Percentiles rank a stretch among this genome's conserved stretches.
phyloP scores from a whole-genome alignment of 208 protist genomes.

The Borovskyia barvae region DNA sequence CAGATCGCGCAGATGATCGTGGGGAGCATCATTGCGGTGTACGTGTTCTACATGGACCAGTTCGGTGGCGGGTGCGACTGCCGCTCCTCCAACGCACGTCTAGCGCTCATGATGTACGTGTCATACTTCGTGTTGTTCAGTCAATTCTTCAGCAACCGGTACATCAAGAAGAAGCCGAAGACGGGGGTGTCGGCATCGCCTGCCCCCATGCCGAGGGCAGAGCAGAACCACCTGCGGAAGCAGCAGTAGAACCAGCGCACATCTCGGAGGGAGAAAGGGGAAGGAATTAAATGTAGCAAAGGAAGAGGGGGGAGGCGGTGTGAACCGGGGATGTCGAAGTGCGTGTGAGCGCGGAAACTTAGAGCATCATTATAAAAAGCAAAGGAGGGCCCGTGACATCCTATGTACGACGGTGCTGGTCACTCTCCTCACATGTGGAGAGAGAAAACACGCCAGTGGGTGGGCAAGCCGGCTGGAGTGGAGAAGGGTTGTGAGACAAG shows the following conservation, averaged over 20 bases:
- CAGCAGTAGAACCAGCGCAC: too few relatives aligned
- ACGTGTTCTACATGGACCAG: slow-evolving; percentile 31
- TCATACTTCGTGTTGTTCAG: slow-evolving; percentile 86
- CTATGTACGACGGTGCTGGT: too few relatives aligned
- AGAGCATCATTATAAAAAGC: too few relatives aligned
- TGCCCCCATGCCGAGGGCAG: neutral
- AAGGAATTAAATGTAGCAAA: neutral
- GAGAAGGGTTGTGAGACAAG: too few relatives aligned
- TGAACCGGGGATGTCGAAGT: too few relatives aligned
- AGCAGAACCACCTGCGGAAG: neutral
- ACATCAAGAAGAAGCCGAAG: slow-evolving; percentile 35
- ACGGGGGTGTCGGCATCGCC: slow-evolving; percentile 1
- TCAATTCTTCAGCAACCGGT: slow-evolving; percentile 63
- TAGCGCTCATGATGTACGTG: slow-evolving; percentile 82
- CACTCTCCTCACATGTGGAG: too few relatives aligned
- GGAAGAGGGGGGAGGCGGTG: neutral
- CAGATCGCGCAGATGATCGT: slow-evolving; percentile 90
- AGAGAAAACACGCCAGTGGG: too few relatives aligned
- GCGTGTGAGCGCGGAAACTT: too few relatives aligned
- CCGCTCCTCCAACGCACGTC: slow-evolving; percentile 26
- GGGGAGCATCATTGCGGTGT: slow-evolving; percentile 62
- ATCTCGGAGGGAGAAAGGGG: too few relatives aligned
- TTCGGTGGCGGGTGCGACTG: slow-evolving; percentile 49
- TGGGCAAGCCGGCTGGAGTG: too few relatives aligned
- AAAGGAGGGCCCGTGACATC: too few relatives aligned